Percentiles rank a stretch among this genome's conserved stretches.
Evolutionary conservation across 495 filamentous ascomycete species (phyloP).

Genomic region (Penicillium alfredii): DNA sequence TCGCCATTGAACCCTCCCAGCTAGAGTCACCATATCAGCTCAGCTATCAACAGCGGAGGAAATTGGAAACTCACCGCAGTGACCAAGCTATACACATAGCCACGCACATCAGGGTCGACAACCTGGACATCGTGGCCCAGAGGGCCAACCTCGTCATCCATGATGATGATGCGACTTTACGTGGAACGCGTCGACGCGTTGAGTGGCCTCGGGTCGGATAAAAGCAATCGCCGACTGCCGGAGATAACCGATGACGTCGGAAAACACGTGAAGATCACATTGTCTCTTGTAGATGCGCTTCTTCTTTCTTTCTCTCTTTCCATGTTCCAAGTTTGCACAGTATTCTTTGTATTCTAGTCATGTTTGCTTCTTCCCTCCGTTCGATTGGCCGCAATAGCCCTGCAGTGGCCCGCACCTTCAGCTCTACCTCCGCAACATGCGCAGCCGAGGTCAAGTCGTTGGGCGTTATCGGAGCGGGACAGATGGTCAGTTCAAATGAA

Average conservation of each 20-base stretch:
- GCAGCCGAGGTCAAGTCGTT: constrained; percentile 79
- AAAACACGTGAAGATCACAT: constrained; percentile 24
- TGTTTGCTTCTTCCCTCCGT: constrained; percentile 34
- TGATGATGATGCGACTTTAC: constrained; percentile 19
- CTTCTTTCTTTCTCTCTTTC: constrained; percentile 5
- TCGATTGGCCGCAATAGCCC: constrained; percentile 26
- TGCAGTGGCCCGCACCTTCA: constrained; percentile 37
- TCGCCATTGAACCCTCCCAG: constrained; percentile 81
- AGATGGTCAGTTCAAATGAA: constrained; percentile 87
- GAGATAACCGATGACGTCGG: constrained; percentile 43
- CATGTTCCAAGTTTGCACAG: constrained; percentile 2
- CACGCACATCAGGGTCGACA: constrained; percentile 82
- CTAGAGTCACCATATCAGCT: constrained; percentile 39
- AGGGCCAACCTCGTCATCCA: constrained; percentile 38
- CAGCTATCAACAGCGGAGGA: constrained; percentile 9
- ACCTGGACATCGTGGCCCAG: constrained; percentile 41
- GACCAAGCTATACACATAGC: constrained; percentile 85
- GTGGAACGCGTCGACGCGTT: constrained; percentile 34
- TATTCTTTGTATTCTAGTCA: constrained; percentile 9
- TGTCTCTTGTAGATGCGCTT: constrained; percentile 2
- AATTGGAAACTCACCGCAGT: constrained; percentile 63
- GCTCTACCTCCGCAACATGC: constrained; percentile 37
- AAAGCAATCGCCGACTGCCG: constrained; percentile 29
- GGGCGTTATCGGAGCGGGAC: constrained; percentile 91
- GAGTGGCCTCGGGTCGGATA: constrained; percentile 26